Base-by-base conservation (phyloP, 371 early-diverging fungal species). In the Mortierella sp. region DNA sequence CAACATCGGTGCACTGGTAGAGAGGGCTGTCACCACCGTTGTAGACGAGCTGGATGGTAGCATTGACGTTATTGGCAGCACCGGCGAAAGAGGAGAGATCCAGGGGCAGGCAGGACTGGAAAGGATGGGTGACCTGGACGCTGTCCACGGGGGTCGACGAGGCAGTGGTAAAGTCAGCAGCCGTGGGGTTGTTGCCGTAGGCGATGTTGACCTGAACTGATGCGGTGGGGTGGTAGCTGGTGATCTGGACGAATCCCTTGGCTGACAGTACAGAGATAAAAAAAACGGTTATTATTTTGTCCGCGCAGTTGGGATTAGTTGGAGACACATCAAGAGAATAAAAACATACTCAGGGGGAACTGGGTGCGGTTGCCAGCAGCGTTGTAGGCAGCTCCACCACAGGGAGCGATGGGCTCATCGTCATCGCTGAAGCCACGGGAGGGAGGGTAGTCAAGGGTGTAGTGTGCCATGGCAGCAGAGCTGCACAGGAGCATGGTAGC, bases 1-100 rank as follows among this genome's bases (percentile, higher is more conserved):
- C 83, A 35, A 93, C 92, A 88, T 93, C 93, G 0, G 90, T 75
- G 79, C 93, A 94, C 88, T 92, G 92, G 79, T 93, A 93, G 29
- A 94, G 83, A 16, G 77, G 75, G 27, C 89, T 89, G 80, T 94
- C 93, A 38, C 93, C 93, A 32, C 90, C 93, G 65, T 92, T 89
- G 75, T 88, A 93, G 8, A 89, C 73, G 35, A 93, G 73, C 79
- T 93, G 93, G 55, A 94, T 76, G 43, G 93, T 93, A 38, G 90
- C 93, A 70, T 88, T 89, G 72, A 87, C 78, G 16, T 93, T 93
- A 58, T 88, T 83, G 32, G 79, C 82, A 21, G 89, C 88, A 32
- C 72, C 82, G 43, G 88, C 44, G 21, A 84, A 80, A 18, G 71
- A 70, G 32, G 83, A 72, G 12, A 92, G 71, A 71, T 90, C 82